Conservation (phyloP, 2,329 filamentous ascomycete species). For the Fonsecaea nubica region DNA sequence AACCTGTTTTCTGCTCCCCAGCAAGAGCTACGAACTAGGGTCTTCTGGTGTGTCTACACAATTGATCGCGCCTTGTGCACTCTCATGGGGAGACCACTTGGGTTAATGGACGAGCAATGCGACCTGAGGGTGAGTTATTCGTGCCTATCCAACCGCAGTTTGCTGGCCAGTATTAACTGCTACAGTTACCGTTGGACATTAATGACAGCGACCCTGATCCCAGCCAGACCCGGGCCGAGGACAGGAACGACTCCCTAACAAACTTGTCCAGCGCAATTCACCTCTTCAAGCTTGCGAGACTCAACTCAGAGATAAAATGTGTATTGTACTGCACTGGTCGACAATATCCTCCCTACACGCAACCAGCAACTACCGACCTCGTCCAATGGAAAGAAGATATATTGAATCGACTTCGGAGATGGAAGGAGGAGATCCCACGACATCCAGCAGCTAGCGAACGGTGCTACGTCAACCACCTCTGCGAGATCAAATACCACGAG, state of each 20-base stretch:
- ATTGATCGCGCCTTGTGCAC: constrained; percentile 13
- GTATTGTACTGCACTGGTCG: constrained; percentile 9
- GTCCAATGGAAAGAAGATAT: constrained; percentile 12
- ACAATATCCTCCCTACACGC: constrained; percentile 8
- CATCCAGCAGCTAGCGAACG: constrained; percentile 8
- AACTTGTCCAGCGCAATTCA: constrained; percentile 8
- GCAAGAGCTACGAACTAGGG: constrained; percentile 14
- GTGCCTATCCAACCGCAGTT: not conserved
- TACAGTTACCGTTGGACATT: constrained; percentile 8
- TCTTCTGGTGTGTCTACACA: constrained; percentile 13
- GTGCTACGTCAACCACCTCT: not conserved
- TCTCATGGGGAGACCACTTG: constrained; percentile 14
- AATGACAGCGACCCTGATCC: constrained; percentile 1
- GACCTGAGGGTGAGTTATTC: constrained; percentile 6
- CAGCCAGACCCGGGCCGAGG: not conserved
- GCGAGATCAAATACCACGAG: constrained; percentile 18
- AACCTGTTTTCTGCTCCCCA: not conserved
- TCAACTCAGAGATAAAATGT: constrained; percentile 11
- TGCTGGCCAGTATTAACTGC: not conserved
- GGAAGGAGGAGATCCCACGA: constrained; percentile 15
- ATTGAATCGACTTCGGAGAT: constrained; percentile 4
- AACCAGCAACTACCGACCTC: not conserved
- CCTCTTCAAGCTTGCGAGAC: constrained; percentile 10
- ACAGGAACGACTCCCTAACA: not conserved
- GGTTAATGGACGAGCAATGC: constrained; percentile 12